Evolutionary conservation across 2,329 filamentous ascomycete genomes (phyloP).

Genomic region (Xylariaceae sp.): DNA sequence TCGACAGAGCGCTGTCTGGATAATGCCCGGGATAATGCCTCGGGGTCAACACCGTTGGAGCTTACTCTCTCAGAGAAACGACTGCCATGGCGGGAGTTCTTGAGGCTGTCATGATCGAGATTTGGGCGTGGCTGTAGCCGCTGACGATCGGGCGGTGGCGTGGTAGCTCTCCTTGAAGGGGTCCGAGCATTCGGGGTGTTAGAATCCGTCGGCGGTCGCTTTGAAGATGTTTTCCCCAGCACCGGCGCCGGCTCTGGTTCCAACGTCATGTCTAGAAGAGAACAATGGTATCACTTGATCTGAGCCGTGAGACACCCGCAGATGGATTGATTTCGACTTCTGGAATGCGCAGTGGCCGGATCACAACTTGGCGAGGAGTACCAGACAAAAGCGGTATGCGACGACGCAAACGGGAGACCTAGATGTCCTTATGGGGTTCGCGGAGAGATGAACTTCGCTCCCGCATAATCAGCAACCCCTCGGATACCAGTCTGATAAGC

Average conservation of each 20-base stretch:
- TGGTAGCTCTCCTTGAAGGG: slow-evolving; percentile 39
- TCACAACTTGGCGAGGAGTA: slow-evolving; percentile 1
- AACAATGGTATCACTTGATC: neutral
- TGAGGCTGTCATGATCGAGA: slow-evolving; percentile 34
- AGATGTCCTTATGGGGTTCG: slow-evolving; percentile 11
- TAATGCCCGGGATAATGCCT: slow-evolving; percentile 47
- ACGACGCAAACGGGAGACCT: slow-evolving; percentile 15
- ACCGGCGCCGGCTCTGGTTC: slow-evolving; percentile 28
- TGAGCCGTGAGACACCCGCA: neutral
- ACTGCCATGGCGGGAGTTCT: slow-evolving; percentile 32
- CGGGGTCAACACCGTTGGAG: slow-evolving; percentile 41
- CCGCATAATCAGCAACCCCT: slow-evolving; percentile 22
- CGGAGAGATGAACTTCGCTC: slow-evolving; percentile 17
- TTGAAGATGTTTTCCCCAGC: slow-evolving; percentile 27
- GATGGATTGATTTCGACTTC: slow-evolving; percentile 9
- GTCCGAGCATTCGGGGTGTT: slow-evolving; percentile 33
- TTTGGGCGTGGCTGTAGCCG: slow-evolving; percentile 40
- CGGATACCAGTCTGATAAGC: neutral
- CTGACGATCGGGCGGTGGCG: slow-evolving; percentile 41
- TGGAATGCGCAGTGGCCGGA: slow-evolving; percentile 9
- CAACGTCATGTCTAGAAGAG: slow-evolving; percentile 32
- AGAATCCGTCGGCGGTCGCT: slow-evolving; percentile 33
- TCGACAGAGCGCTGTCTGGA: slow-evolving; percentile 47
- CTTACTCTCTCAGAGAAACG: slow-evolving; percentile 36
- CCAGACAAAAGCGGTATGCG: slow-evolving; percentile 5